Percentiles rank a stretch among this genome's conserved stretches.
Conservation (phyloP, 2,329 filamentous ascomycete species). For the Hyphodiscus sp. region DNA sequence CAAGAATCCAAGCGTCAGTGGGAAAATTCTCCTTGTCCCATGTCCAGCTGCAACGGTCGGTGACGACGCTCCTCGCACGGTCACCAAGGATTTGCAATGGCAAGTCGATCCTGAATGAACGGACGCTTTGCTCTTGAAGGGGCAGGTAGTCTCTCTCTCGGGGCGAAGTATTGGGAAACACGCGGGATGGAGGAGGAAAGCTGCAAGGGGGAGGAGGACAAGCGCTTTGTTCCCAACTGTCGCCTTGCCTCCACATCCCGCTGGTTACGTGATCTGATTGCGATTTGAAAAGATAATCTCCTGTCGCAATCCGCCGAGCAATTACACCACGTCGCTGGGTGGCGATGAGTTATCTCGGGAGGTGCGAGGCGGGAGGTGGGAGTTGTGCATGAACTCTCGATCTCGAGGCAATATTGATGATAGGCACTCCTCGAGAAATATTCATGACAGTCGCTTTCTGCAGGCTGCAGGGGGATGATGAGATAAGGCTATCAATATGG, state of each 20-base stretch:
- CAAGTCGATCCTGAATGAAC: neutral
- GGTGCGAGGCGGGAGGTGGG: neutral
- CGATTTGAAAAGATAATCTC: neutral
- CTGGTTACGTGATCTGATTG: slow-evolving; percentile 19
- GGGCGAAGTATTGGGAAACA: neutral
- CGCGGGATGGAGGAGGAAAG: slow-evolving; percentile 18
- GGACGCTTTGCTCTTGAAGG: neutral
- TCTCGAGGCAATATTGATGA: neutral
- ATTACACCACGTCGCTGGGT: no score
- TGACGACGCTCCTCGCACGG: neutral
- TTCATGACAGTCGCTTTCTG: neutral
- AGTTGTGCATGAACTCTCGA: neutral
- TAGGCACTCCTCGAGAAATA: neutral
- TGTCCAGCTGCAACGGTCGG: no score
- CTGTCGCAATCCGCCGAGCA: no score
- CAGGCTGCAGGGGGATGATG: neutral
- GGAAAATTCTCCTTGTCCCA: neutral
- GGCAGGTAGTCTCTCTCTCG: neutral
- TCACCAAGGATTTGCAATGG: neutral
- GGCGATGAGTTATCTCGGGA: no score
- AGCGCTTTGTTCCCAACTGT: neutral
- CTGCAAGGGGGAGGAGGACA: slow-evolving; percentile 11
- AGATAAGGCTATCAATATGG: neutral
- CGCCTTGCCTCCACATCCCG: neutral
- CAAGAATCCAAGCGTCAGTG: neutral